phyloP scores from a whole-genome alignment of 805 yeast genomes.

The Candida nanaspora region DNA sequence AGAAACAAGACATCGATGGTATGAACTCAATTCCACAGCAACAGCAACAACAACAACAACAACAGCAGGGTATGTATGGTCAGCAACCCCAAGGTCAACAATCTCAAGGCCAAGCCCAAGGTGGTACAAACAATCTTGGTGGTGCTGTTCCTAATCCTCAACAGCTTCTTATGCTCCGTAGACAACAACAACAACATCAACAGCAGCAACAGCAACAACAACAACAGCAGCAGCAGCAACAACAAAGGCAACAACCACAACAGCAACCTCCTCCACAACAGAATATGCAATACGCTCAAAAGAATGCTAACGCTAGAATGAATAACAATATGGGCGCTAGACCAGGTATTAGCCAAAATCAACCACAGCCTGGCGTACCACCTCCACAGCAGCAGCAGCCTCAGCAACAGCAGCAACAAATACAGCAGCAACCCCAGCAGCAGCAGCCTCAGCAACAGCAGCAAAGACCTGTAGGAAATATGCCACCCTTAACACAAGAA shows the following conservation, averaged over 20 bases:
- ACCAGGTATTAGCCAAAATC: constrained; percentile 4
- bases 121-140: constrained; percentile 3
- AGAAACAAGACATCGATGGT: constrained; percentile 18
- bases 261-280: neutral
- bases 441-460: constrained; percentile 3
- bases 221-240: constrained; percentile 3
- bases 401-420: constrained; percentile 6
- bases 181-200: constrained; percentile 19
- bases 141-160: constrained; percentile 21
- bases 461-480: neutral
- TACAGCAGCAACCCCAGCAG: constrained; percentile 4
- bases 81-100: constrained; percentile 11
- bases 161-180: constrained; percentile 24
- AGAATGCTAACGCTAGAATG: constrained; percentile 11
- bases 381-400: constrained; percentile 3
- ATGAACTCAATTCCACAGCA: constrained; percentile 9
- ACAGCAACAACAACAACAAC: constrained; percentile 2
- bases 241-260: constrained; percentile 5
- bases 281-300: too few species aligned
- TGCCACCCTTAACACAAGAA: constrained; percentile 12
- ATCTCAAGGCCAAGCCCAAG: constrained; percentile 4
- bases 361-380: constrained; percentile 3
- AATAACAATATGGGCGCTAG: constrained; percentile 2
- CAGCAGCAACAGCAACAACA: constrained; percentile 9
- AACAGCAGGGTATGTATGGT: neutral